Evolutionary conservation across 2,329 filamentous ascomycete species (phyloP), one percentile per base, ranked within the genome.

Genomic region (Pseudogymnoascus sp.): DNA sequence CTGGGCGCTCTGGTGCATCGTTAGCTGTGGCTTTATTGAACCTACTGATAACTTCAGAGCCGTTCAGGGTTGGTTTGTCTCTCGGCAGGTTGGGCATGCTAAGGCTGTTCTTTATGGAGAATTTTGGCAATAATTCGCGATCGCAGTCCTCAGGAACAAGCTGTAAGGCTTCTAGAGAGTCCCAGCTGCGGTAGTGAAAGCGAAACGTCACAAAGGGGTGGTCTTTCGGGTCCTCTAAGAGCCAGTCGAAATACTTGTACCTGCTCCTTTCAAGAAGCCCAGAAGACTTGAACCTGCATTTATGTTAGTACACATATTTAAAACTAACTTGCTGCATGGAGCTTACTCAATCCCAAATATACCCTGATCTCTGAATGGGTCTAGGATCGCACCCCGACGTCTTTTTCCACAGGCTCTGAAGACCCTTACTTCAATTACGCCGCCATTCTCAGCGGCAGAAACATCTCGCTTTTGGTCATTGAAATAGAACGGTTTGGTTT

Each of bases 171-270:
- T 73, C 68, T 10, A 86, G 76, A 61, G 77, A 78, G 8, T 76
- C 73, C 78, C 77, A 80, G 6, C 79, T 81, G 31, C 82, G 78
- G 65, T 85, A 85, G 64, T 85, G 80, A 64, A 85, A 83, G 26
- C 76, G 76, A 64, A 85, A 85, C 0, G 76, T 78, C 4, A 78
- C 78, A 65, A 78, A 84, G 0, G 83, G 83, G 1, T 70, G 74
- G 45, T 83, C 78, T 61, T 76, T 80, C 0, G 80, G 70, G 62
- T 85, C 83, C 21, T 77, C 68, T 3, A 85, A 72, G 45, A 76
- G 71, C 72, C 79, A 86, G 65, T 82, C 49, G 49, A 55, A 55
- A 21, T 55, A 55, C 49, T 55, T 55, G 29, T 55, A 55, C n/a
- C 49, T 55, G 49, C 29, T 55, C 16, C 74, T 75, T 16, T 83